Base-by-base conservation (phyloP, 306 rosid species). In the Vigna nakashimae region DNA sequence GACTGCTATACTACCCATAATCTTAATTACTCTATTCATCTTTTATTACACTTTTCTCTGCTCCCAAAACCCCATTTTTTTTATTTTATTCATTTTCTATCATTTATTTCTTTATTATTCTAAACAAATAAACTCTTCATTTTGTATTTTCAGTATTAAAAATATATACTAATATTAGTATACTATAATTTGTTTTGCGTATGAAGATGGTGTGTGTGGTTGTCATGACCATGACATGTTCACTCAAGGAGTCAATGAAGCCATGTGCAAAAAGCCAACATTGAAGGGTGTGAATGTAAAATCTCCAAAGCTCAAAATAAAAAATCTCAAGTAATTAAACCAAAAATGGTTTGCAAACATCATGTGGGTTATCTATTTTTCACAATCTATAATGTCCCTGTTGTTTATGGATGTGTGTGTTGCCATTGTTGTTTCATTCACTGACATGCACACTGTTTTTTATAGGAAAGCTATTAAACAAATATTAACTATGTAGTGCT, bases 201-300 rank as follows among this genome's bases (percentile, higher is more conserved):
- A 12, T 45, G 50, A 12, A 45, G 1, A 45, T 12, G 50, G 50
- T 11, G 16, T 55, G 60, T 75, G 86, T 86, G 89, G 77, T 74
- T 81, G 86, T 82, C 88, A 84, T 82, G 86, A 90, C 63, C 85
- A 79, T 83, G 92, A 80, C 91, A 83, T 78, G 75, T 78, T 83
- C 73, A 76, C 74, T 56, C 62, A 55, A 75, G 26, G 57, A 65
- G 84, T 69, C 69, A 77, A 81, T 84, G 74, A 72, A 63, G 69
- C 88, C 98, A 94, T 90, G 98, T 94, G 69, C 94, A 38, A 94
- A 93, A 30, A 89, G 90, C 94, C 97, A 84, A 78, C 1, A 30
- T 89, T 86, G 58, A 60, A 82, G 91, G 88, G 86, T 22, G 1
- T 58, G 28, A 62, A 34, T 45, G 14, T 58, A 13, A 62, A 69